Base-by-base conservation (phyloP, 768 basidiomycete species). In the Mycena metata region DNA sequence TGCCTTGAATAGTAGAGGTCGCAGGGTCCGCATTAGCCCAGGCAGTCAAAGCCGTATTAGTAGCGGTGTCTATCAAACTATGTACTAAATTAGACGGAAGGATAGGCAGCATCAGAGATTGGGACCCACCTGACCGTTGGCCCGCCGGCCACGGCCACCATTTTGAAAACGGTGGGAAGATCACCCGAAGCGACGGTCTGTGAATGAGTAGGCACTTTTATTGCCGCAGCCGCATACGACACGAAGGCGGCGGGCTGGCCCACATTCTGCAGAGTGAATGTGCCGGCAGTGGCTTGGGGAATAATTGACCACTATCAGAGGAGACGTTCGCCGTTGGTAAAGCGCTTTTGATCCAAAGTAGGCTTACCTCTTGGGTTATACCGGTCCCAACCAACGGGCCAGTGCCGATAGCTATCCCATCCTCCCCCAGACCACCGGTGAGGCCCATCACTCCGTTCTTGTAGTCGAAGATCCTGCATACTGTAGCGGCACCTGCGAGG, bases 401-500 rank as follows among this genome's bases (percentile, higher is more conserved):
- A 50, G 6, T 21, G 12, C n/a, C 46, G 59, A 50, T 17, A 35
- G 59, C 59, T 33, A 23, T 30, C 2, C 13, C 35, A 60, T 47
- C n/a, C 59, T 13, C 45, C 57, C 57, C 57, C n/a, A 33, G 19
- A 50, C 46, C 46, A 12, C 45, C 46, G 23, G 59, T 8, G 59
- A 24, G 21, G 26, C 12, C 8, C 45, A 49, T 4, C 5, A 60
- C 30, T 8, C 12, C 10, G 59, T 39, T 60, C 46, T 39, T 60
- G n/a, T 5, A 60, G 45, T 47, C 59, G 46, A 60, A 60, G 47
- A 59, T 59, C 43, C 15, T 59, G 43, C 57, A 45, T 59, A 59
- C 23, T 46, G 57, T 59, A 46, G 57, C 57, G 42, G 57, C 57
- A 45, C 57, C 43, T 59, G 57, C 57, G 42, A 59, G 57, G 57